Conservation (phyloP, 192 early-diverging fungal species). For the Linnemannia hyalina region DNA sequence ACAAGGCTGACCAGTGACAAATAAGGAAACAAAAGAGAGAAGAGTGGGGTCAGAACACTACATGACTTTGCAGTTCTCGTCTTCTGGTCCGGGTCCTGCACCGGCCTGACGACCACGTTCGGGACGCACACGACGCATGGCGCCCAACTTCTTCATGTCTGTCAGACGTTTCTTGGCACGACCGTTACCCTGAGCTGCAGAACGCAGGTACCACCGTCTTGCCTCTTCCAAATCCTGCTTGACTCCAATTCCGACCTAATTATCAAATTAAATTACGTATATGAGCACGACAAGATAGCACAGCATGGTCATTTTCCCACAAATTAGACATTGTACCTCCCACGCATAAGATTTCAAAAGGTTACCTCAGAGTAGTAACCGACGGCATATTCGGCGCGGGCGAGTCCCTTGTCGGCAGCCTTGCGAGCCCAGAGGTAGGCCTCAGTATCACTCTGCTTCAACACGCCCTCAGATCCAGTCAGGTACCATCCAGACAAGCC, state of each 20-base stretch:
- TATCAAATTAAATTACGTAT: too few species aligned
- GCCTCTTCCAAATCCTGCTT: slow-evolving; percentile 86
- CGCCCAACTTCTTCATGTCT: slow-evolving; percentile 82
- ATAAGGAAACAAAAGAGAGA: background rate
- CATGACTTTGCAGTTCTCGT: slow-evolving; percentile 59
- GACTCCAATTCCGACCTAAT: slow-evolving; percentile 83
- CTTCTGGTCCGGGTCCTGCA: slow-evolving; percentile 33
- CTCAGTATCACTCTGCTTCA: slow-evolving; percentile 92
- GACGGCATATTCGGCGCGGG: slow-evolving; percentile 97
- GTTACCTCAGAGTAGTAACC: slow-evolving; percentile 91
- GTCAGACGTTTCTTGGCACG: slow-evolving; percentile 86
- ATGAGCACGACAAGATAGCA: background rate
- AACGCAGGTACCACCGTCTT: slow-evolving; percentile 85
- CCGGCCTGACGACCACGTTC: slow-evolving; percentile 48
- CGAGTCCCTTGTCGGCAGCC: slow-evolving; percentile 93
- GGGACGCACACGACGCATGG: slow-evolving; percentile 37
- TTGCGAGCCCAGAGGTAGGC: slow-evolving; percentile 99
- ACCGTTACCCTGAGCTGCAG: slow-evolving; percentile 81
- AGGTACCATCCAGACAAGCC: slow-evolving; percentile 98
- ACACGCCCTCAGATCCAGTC: slow-evolving; percentile 90
- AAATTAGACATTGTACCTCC: background rate
- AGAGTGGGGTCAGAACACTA: slow-evolving; percentile 6
- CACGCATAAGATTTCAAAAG: background rate
- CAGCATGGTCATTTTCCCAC: background rate
- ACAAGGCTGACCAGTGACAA: background rate